Evolutionary conservation across 1,284 basidiomycete species (phyloP), one percentile per base, ranked within the genome.

Genomic region (Cutaneotrichosporon spelunceum): DNA sequence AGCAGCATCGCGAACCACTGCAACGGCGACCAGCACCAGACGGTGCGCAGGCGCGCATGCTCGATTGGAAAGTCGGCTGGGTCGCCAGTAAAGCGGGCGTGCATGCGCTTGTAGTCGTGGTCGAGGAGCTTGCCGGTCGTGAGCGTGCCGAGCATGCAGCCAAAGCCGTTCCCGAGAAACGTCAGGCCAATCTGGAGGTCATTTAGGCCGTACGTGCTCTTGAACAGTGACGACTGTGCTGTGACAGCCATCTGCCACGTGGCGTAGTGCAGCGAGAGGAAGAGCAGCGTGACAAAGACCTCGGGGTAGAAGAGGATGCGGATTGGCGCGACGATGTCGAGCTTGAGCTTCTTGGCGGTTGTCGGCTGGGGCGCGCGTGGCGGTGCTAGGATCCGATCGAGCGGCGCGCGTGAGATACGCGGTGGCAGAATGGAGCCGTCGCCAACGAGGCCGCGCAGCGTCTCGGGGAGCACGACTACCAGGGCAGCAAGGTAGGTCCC

Each of bases 391-490:
- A 50, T 0, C 13, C 13, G 4, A 39, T 39, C 36, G 9, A 39
- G 36, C 13, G 72, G 71, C 1, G 70, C 72, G 53, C 68, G 66
- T 56, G 75, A 75, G 23, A 72, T 53, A 16, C 65, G 23, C 13
- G 72, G 72, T 13, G 73, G 71, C 0, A 69, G 64, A 0, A 68
- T 56, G 1, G 70, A 69, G 1, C 75, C 75, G 45, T 75, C 70
- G 1, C 71, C 75, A 3, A 76, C 75, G 2, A 75, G 63, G 2
- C 64, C 55, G 6, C 75, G 67, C 3, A 76, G 66, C n/a, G 75
- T 75, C 56, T 77, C 75, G 1, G 75, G 75, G 23, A 74, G 61
- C 45, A 72, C 62, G 42, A 72, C 36, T 23, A 70, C 53, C 26
- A 69, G 63, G 4, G 63, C 55, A 13, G 64, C 49, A 9, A 72